Evolutionary conservation across 148 eudicot genomes (phyloP), one percentile per base, ranked within the genome.

Genomic region (Pouteria glomerata): DNA sequence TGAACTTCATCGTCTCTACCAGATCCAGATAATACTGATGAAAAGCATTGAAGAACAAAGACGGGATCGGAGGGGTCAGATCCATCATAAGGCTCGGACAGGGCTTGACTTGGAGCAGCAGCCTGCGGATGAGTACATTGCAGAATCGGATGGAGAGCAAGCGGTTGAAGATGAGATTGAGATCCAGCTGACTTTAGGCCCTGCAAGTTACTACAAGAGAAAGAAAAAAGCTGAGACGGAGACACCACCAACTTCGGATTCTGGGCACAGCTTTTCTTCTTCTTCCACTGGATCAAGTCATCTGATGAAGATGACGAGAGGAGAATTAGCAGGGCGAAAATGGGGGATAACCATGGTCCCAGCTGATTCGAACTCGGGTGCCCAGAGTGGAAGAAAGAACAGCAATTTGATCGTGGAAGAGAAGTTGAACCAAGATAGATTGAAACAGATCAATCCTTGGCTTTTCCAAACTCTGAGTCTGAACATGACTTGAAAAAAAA

Each of bases 1-100:
- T 39, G 98, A 94, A 81, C 97, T 94, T 68, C 97, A 94, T 70
- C 93, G 98, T 33, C 77, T 94, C 1, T 94, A 94, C 56, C 80
- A 65, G 57, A 81, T 85, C 58, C 98, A 94, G 66, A 91, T 86
- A 81, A 72, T 83, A 56, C 73, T 94, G n/a, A 94, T 94, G 98
- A 81, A 83, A 63, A 80, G 69, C 47, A 80, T 63, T 8, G n/a
- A 73, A 73, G 16, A 64, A 65, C n/a, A 78, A 15, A 61, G 73
- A 62, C 69, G 30, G 15, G 60, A 34, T 35, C 47, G 0, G 63
- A 21, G 3, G 58, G n/a, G n/a, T n/a, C n/a, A n/a, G n/a, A n/a
- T n/a, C n/a, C 34, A 67, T 63, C 68, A 70, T n/a, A 62, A 67
- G 41, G 59, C 61, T 34, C 64, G 50, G 19, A 71, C 53, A 48